Evolutionary conservation across 805 yeast species (phyloP).

Genomic region (Ogataea paraovalis): DNA sequence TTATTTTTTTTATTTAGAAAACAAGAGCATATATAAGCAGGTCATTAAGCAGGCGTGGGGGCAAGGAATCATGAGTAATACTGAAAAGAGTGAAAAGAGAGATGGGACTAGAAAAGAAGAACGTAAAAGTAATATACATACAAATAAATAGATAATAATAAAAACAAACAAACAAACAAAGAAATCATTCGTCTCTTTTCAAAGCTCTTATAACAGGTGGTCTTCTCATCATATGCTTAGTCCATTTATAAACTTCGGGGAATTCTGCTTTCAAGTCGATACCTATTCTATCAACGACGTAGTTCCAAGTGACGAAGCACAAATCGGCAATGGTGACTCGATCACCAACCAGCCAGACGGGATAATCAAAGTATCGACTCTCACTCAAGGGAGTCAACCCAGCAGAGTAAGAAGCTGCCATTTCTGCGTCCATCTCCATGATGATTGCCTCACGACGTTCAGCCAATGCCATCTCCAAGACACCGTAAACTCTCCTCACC

Average conservation of each 20-base stretch:
- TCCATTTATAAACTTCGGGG: conserved; percentile 96
- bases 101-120: background rate
- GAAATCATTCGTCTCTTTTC: conserved; percentile 37
- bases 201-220: conserved; percentile 87
- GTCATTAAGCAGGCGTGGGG: background rate
- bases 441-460: conserved; percentile 86
- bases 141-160: background rate
- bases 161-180: background rate
- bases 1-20: too few species aligned
- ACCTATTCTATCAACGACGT: conserved; percentile 89
- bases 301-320: conserved; percentile 95
- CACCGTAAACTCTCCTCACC: conserved; percentile 90
- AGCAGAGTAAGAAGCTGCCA: conserved; percentile 80
- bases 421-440: conserved; percentile 84
- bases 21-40: background rate
- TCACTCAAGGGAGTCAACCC: conserved; percentile 86
- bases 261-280: conserved; percentile 82
- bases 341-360: conserved; percentile 94
- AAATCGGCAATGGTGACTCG: conserved; percentile 80
- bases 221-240: conserved; percentile 90
- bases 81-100: background rate
- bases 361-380: conserved; percentile 83
- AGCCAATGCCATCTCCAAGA: conserved; percentile 90
- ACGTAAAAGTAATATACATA: background rate
- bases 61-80: background rate